Evolutionary conservation across 192 early-diverging fungal genomes (phyloP).

Genomic region (Podila epicladia): DNA sequence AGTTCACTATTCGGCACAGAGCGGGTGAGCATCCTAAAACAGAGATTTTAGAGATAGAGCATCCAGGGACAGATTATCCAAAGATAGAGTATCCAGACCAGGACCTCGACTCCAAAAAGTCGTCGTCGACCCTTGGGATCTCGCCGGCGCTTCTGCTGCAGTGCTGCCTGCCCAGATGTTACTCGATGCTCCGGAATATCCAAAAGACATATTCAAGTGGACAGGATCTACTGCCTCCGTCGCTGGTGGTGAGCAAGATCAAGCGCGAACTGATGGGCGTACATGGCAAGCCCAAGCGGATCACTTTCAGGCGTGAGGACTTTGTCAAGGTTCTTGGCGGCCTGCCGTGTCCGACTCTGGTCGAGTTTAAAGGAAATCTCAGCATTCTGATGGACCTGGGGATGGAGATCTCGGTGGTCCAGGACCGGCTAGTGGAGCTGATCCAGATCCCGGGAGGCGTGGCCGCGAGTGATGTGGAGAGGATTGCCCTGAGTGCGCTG

Average conservation of each 20-base stretch:
- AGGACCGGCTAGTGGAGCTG: conserved; percentile 27
- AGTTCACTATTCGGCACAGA: background rate
- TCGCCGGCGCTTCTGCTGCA: conserved; percentile 19
- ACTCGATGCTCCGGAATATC: conserved; percentile 40
- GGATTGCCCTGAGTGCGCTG: conserved; percentile 1
- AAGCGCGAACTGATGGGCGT: conserved; percentile 22
- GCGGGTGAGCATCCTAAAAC: background rate
- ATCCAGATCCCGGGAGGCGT: conserved; percentile 20
- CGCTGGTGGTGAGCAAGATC: background rate
- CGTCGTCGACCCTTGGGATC: background rate
- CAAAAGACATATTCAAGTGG: background rate
- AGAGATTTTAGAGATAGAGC: too few species aligned
- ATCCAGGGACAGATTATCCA: background rate
- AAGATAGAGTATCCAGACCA: background rate
- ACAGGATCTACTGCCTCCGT: background rate
- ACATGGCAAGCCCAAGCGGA: conserved; percentile 20
- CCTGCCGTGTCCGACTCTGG: background rate
- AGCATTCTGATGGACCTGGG: conserved; percentile 18
- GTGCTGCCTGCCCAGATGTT: conserved; percentile 30
- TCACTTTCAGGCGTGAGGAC: conserved; percentile 20
- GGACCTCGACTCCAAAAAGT: conserved; percentile 2
- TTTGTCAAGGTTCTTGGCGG: conserved; percentile 20
- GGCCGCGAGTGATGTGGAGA: conserved; percentile 18
- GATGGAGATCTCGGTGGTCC: conserved; percentile 26
- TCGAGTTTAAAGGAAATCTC: background rate